phyloP scores from a whole-genome alignment of 169 alveolate genomes.

The Cryptosporidium baileyi region DNA sequence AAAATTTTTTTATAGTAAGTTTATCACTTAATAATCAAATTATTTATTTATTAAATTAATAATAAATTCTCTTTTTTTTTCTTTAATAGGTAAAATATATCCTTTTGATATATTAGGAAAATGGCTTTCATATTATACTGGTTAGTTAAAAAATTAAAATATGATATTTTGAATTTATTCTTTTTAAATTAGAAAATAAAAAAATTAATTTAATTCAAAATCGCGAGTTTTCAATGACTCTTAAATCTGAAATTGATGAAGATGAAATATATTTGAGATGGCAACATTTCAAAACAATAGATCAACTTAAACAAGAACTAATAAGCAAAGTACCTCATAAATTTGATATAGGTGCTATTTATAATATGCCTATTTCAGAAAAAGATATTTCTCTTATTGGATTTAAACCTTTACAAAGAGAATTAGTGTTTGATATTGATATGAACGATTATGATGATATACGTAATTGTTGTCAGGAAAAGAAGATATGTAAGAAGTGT shows the following conservation, averaged over 20 bases:
- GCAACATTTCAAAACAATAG: slow-evolving; percentile 76
- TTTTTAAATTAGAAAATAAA: background rate
- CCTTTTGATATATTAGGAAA: slow-evolving; percentile 39
- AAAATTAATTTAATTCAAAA: slow-evolving; percentile 13
- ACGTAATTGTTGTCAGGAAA: slow-evolving; percentile 97
- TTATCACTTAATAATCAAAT: background rate
- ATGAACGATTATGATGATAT: slow-evolving; percentile 98
- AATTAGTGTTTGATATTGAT: slow-evolving; percentile 97
- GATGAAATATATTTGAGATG: slow-evolving; percentile 85
- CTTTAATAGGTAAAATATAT: slow-evolving; percentile 20
- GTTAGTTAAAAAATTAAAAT: background rate
- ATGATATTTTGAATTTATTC: background rate
- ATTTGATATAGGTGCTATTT: slow-evolving; percentile 94
- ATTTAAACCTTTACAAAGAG: slow-evolving; percentile 75
- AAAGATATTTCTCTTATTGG: slow-evolving; percentile 71
- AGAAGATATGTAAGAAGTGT: slow-evolving; percentile 93
- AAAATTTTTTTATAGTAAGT: slow-evolving; percentile 64
- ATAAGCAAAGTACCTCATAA: slow-evolving; percentile 80
- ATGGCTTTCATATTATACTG: slow-evolving; percentile 31
- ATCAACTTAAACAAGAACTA: slow-evolving; percentile 78
- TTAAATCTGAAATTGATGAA: slow-evolving; percentile 52
- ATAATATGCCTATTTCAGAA: slow-evolving; percentile 82
- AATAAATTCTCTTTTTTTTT: too few species aligned
- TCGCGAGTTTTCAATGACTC: slow-evolving; percentile 62
- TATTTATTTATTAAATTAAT: background rate